These are phyloP conservation scores for Leucosporidium creatinivorum DNA, from an alignment of 768 basidiomycete genomes.

Conservation along the genomic window DNA sequence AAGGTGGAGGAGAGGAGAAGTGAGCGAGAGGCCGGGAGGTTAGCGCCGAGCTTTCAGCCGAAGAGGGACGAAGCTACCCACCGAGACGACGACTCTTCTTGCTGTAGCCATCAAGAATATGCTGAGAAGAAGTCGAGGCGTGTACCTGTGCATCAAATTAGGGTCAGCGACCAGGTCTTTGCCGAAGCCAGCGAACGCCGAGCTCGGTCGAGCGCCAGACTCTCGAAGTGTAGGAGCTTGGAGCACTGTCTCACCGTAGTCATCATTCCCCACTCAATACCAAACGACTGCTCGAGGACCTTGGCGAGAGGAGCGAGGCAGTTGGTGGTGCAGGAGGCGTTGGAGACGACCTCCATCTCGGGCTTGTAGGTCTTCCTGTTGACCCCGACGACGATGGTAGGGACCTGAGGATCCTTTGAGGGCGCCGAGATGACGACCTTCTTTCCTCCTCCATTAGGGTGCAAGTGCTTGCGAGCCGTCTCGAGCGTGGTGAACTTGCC, in stretches of 20 bases:
- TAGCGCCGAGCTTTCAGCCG: neutral
- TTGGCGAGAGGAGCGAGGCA: constrained; percentile 43
- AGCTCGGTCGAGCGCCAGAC: no score
- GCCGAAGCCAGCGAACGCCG: no score
- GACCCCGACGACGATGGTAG: constrained; percentile 41
- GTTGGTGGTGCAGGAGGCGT: constrained; percentile 44
- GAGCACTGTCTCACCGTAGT: constrained; percentile 39
- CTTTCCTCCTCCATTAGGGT: constrained; percentile 33
- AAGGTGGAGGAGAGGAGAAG: neutral
- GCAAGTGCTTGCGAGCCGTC: constrained; percentile 38
- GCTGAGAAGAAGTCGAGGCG: constrained; percentile 41
- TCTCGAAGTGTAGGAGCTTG: no score
- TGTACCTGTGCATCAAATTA: constrained; percentile 29
- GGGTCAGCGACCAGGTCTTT: no score
- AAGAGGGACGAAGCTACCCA: neutral
- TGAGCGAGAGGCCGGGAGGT: neutral
- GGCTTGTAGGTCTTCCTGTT: constrained; percentile 38
- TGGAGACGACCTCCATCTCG: constrained; percentile 38
- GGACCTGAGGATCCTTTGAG: constrained; percentile 15
- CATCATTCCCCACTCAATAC: constrained; percentile 43
- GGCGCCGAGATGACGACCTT: constrained; percentile 44
- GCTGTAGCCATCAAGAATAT: constrained; percentile 42
- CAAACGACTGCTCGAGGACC: constrained; percentile 40
- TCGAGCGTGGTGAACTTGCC: constrained; percentile 40
- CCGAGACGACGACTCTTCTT: constrained; percentile 35